Percentiles rank a stretch among this genome's conserved stretches.
phyloP scores from a whole-genome alignment of 1,139 yeast species.

The Eremothecium coryli region DNA sequence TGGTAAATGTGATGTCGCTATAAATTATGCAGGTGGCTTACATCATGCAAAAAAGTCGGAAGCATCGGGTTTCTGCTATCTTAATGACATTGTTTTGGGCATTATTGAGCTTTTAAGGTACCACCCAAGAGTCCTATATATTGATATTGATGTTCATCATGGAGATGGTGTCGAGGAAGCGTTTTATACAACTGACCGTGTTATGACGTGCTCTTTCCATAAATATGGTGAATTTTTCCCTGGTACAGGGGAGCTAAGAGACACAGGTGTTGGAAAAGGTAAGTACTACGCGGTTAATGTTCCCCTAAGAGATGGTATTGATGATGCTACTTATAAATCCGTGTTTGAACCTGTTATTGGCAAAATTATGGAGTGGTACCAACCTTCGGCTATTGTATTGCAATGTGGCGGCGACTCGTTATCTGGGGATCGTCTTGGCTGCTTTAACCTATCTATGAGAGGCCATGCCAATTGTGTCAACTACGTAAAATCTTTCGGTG shows the following conservation, averaged over 20 bases:
- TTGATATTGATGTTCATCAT: slow-evolving; percentile 94
- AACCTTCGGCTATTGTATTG: slow-evolving; percentile 84
- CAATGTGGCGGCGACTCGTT: slow-evolving; percentile 93
- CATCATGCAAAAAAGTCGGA: slow-evolving; percentile 96
- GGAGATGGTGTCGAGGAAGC: slow-evolving; percentile 99
- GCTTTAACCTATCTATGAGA: slow-evolving; percentile 81
- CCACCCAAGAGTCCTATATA: slow-evolving; percentile 90
- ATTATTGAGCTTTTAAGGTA: slow-evolving; percentile 81
- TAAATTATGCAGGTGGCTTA: slow-evolving; percentile 94
- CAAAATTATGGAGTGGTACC: slow-evolving; percentile 85
- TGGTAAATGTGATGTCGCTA: slow-evolving; percentile 92
- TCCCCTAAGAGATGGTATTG: slow-evolving; percentile 87
- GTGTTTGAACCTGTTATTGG: slow-evolving; percentile 80
- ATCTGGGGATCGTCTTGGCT: slow-evolving; percentile 84
- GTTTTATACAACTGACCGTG: slow-evolving; percentile 90
- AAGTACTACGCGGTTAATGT: slow-evolving; percentile 80
- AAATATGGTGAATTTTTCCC: slow-evolving; percentile 96
- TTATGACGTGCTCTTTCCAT: slow-evolving; percentile 96
- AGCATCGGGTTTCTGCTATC: slow-evolving; percentile 93
- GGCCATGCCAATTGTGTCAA: slow-evolving; percentile 96
- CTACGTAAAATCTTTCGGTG: slow-evolving; percentile 74
- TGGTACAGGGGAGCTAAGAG: slow-evolving; percentile 88
- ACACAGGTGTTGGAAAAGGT: slow-evolving; percentile 83
- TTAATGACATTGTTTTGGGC: slow-evolving; percentile 83
- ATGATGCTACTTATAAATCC: slow-evolving; percentile 76